phyloP scores from a whole-genome alignment of 257 asterid genomes.

The Coffea eugenioides region DNA sequence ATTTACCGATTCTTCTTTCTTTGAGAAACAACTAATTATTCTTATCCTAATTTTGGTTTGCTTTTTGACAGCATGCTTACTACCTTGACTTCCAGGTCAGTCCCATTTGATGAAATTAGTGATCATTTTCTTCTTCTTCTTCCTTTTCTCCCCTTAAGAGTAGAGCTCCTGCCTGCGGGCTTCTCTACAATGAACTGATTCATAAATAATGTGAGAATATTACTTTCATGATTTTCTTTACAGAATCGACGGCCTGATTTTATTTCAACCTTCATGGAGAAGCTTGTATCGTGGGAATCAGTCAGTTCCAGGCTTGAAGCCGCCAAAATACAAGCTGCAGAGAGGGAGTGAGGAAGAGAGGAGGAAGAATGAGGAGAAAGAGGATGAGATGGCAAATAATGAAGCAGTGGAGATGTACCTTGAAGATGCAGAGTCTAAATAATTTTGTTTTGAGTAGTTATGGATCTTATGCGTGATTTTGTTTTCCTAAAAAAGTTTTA shows the following conservation, averaged over 20 bases:
- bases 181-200: not conserved
- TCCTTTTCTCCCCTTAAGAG: too few relatives aligned
- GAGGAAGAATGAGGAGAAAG: slow-evolving; percentile 35
- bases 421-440: slow-evolving; percentile 45
- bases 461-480: not conserved
- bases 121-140: not conserved
- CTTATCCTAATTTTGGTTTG: slow-evolving; percentile 6
- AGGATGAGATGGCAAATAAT: slow-evolving; percentile 14
- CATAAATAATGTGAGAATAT: not conserved
- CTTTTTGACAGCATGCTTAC: slow-evolving; percentile 72
- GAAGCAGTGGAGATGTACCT: slow-evolving; percentile 47
- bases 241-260: slow-evolving; percentile 87
- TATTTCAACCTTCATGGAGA: slow-evolving; percentile 75
- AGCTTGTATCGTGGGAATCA: slow-evolving; percentile 92
- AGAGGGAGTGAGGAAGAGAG: slow-evolving; percentile 59
- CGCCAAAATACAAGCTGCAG: slow-evolving; percentile 60
- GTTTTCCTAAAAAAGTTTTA: not conserved
- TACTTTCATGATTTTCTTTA: slow-evolving; percentile 8
- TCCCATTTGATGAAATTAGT: slow-evolving; percentile 15
- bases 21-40: not conserved
- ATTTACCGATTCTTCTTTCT: not conserved
- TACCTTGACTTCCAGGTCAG: slow-evolving; percentile 88
- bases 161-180: not conserved
- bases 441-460: slow-evolving; percentile 12
- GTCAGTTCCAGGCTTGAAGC: slow-evolving; percentile 82